Base-by-base conservation (phyloP, 148 eudicot genomes). In the Polygonum maritimum region DNA sequence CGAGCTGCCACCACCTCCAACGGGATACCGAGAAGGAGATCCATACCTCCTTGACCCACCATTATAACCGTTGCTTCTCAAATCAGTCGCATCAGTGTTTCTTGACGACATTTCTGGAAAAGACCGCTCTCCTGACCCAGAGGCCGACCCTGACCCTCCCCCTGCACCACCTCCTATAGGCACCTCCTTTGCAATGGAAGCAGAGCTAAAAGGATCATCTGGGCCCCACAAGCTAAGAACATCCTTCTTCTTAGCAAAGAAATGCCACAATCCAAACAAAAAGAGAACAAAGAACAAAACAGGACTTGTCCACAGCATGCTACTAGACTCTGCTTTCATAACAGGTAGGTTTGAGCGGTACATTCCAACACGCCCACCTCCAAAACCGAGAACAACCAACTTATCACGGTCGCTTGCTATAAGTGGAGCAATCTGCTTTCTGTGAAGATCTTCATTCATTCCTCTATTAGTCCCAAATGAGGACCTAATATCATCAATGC, bases 211-310 rank as follows among this genome's bases (percentile, higher is more conserved):
- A 3, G 97, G 93, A 74, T 96, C 99, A 77, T 96, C 99, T 0
- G 99, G 93, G 36, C 97, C 98, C 99, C 99, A 92, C 0, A 94
- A 88, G 70, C 87, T 91, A 76, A 92, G 90, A 0, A 89, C 88
- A 72, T 91, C 99, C 83, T 96, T 96, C 78, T 96, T 96, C 76
- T 92, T 91, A 38, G 97, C 94, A 76, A 96, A 96, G 78, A 92
- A 96, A 58, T 92, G 94, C 92, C 92, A 96, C 5, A 96, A 96
- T 74, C 89, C 99, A 75, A 96, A 92, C 35, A 96, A 85, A 83
- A 96, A 96, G 33, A 96, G 85, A 55, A 96, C 81, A 81, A 96
- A 96, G 77, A 96, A 82, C 67, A 96, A 40, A 33, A 96, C 86
- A 1, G 97, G 99, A 76, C 91, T 92, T 6, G 97, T 88, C 94